Percentiles rank a stretch among this genome's conserved stretches.
These are phyloP conservation scores for Ganoderma lucidum DNA, from an alignment of 1,284 basidiomycete species.

Conservation along the genomic window DNA sequence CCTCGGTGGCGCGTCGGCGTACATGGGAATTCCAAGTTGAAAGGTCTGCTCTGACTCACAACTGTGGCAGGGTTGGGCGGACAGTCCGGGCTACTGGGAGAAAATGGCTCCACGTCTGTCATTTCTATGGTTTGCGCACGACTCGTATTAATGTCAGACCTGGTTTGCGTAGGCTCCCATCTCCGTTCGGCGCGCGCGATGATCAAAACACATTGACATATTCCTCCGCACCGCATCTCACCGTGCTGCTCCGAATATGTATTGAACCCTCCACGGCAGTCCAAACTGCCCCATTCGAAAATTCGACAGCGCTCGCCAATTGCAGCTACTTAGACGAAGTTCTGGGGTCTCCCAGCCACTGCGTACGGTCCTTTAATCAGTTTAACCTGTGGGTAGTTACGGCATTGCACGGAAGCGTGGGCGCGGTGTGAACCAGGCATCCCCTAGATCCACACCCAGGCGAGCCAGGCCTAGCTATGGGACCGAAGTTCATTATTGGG, in stretches of 20 bases:
- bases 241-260: not conserved
- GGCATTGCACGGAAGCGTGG: not conserved
- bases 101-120: slow-evolving; percentile 1
- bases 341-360: not conserved
- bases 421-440: slow-evolving; percentile 1
- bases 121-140: not conserved
- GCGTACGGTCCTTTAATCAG: not conserved
- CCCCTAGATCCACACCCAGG: not conserved
- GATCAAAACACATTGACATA: not conserved
- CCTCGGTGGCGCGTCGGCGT: not conserved
- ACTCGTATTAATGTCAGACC: not conserved
- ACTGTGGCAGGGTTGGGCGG: not conserved
- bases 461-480: slow-evolving; percentile 1
- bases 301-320: not conserved
- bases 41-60: not conserved
- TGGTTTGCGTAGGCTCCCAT: not conserved
- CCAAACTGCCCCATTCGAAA: not conserved
- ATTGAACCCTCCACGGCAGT: not conserved
- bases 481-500: not conserved
- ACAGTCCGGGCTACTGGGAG: not conserved
- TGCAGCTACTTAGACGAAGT: not conserved
- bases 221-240: not conserved
- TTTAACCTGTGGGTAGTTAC: not conserved
- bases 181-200: not conserved
- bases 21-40: not conserved